phyloP scores from a whole-genome alignment of 176 grass and related monocot genomes.

The Triticum turgidum region DNA sequence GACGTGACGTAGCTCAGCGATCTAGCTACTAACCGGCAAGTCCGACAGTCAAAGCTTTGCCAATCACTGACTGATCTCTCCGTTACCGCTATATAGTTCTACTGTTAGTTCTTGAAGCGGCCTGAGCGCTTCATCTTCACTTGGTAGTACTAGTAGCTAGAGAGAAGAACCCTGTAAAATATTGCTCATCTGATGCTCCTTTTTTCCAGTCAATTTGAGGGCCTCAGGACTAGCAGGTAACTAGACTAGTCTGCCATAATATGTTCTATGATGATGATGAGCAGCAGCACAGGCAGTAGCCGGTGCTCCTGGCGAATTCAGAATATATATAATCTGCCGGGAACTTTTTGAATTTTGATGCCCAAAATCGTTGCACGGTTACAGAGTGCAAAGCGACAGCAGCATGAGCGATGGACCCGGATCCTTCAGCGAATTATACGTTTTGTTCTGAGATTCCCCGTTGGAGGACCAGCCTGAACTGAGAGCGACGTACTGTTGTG shows the following conservation, averaged over 20 bases:
- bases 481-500: neutral
- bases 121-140: slow-evolving; percentile 32
- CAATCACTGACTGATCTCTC: slow-evolving; percentile 16
- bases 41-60: slow-evolving; percentile 16
- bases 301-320: neutral
- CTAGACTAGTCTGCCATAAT: neutral
- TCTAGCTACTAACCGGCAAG: slow-evolving; percentile 33
- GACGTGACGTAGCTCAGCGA: slow-evolving; percentile 31
- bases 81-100: neutral
- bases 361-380: neutral
- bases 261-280: neutral
- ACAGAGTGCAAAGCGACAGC: neutral
- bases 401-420: neutral
- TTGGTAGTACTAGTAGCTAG: neutral
- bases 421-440: neutral
- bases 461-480: neutral
- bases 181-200: neutral
- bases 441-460: neutral
- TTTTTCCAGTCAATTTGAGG: neutral
- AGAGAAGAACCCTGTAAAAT: slow-evolving; percentile 24
- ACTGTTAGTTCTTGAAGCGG: slow-evolving; percentile 32
- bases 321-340: neutral
- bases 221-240: neutral
- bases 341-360: neutral
- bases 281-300: neutral